A percentile compares a stretch with the other conserved stretches of the same genome.
Conservation (phyloP, 371 early-diverging fungal species). For the Mortierella sp. region DNA sequence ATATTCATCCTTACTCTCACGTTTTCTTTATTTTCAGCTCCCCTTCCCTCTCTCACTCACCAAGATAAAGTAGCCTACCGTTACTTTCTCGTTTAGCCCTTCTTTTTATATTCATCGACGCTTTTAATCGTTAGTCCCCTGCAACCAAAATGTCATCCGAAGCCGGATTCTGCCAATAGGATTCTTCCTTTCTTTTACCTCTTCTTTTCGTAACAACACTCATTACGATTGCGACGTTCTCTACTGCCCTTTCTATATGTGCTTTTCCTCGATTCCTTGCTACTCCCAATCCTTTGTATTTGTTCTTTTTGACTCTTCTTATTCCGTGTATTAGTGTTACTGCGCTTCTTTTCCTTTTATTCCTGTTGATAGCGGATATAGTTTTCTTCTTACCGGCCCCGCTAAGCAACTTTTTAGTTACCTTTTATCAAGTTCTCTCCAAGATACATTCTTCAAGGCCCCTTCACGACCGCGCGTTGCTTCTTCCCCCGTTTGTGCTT, state of each 20-base stretch:
- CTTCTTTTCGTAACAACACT: background rate
- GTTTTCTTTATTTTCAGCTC: background rate
- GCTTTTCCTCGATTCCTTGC: background rate
- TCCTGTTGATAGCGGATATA: slow-evolving; percentile 5
- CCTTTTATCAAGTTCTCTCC: background rate
- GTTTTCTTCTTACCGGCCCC: background rate
- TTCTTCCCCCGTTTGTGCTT: slow-evolving; percentile 21
- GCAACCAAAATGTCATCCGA: slow-evolving; percentile 31
- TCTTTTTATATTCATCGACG: slow-evolving; percentile 4
- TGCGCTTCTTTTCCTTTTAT: slow-evolving; percentile 13
- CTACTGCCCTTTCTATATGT: slow-evolving; percentile 1
- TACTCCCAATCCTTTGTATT: too few relatives aligned
- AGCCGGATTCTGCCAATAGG: slow-evolving; percentile 25
- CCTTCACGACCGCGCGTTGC: slow-evolving; percentile 8
- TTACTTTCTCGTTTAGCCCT: slow-evolving; percentile 1
- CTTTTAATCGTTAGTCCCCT: slow-evolving; percentile 3
- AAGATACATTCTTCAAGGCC: slow-evolving; percentile 2
- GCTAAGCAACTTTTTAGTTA: background rate
- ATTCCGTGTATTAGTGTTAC: slow-evolving; percentile 4
- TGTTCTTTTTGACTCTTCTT: background rate
- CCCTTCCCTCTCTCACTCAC: background rate
- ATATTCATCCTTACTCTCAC: background rate
- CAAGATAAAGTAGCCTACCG: background rate
- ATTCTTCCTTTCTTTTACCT: slow-evolving; percentile 7
- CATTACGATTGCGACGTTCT: background rate